Base-by-base conservation (phyloP, 805 yeast species). In the Komagataella phaffii region DNA sequence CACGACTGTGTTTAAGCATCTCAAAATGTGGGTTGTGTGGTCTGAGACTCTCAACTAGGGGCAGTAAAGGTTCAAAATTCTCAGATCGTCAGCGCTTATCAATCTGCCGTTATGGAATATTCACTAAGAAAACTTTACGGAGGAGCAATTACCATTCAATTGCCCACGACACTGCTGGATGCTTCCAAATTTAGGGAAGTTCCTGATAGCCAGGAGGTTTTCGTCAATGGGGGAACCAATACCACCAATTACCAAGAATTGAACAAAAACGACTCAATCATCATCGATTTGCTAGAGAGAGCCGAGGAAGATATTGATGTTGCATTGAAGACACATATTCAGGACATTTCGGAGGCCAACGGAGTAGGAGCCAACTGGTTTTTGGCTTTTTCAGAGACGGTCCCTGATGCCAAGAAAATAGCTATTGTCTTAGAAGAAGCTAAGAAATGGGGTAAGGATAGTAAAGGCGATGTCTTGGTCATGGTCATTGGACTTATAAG, bases 201-300 rank as follows among this genome's bases (percentile, higher is more conserved):
- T 3, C 98, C 99, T 0, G 97, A 93, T 60, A 81, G 89, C 1
- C 98, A 93, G 63, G 99, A 91, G 64, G 96, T 91, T 23, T 93
- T 77, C 64, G 79, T 90, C 3, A 74, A 74, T 50, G 59, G 65
- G 12, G 58, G 69, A 1, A 46, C 46, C 8, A 57, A 56, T 50
- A 51, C 62, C 8, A 50, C 56, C 14, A 55, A 57, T 19, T 48
- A 54, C 23, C 53, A 59, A 49, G 58, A 55, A 49, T 60, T 72
- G 48, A 64, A 65, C 45, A 57, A 65, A 48, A 77, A 81, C 51
- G 80, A 75, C 56, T 76, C 85, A 17, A 61, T 84, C 7, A 80
- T 85, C n/a, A 60, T 85, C 17, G 93, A 85, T 55, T 62, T 85
- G 14, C 63, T 85, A 55, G 87, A 85, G 56, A 58, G 66, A 23